A percentile compares a stretch with the other conserved stretches of the same genome.
Evolutionary conservation across 2,329 filamentous ascomycete species (phyloP).

Genomic region (Aspergillus jensenii): DNA sequence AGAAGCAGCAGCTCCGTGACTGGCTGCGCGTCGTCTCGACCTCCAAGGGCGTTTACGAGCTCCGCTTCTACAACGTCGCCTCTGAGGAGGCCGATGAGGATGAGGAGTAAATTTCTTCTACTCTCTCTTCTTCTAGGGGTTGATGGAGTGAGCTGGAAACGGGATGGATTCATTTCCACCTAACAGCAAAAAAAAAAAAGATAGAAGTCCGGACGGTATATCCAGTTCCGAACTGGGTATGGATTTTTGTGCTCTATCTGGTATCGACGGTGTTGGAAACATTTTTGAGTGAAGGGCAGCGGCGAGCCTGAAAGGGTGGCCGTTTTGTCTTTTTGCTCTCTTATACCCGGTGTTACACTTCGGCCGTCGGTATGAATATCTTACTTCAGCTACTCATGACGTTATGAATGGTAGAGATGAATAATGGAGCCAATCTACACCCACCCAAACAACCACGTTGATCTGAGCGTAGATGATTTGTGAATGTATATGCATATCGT

Average conservation of each 20-base stretch:
- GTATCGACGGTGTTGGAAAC: not conserved
- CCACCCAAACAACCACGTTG: constrained; percentile 3
- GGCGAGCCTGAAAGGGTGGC: constrained; percentile 2
- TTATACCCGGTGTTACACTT: constrained; percentile 1
- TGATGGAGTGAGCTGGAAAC: not conserved
- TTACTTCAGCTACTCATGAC: constrained; percentile 28
- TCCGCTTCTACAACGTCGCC: constrained; percentile 99
- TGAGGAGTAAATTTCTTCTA: constrained; percentile 74
- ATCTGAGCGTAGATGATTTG: not conserved
- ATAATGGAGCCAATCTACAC: constrained; percentile 24
- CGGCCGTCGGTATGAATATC: constrained; percentile 3
- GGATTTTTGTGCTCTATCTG: not conserved
- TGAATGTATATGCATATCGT: not conserved
- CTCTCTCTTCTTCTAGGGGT: not conserved
- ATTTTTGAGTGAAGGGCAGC: not conserved
- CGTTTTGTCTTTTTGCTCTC: not conserved
- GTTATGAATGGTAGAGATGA: constrained; percentile 33
- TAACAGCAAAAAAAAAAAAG: not conserved
- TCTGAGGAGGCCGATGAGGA: constrained; percentile 98
- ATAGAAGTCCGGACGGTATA: not conserved
- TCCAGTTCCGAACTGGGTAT: not conserved
- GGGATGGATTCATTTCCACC: not conserved
- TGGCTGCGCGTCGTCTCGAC: constrained; percentile 99
- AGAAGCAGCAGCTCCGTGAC: constrained; percentile 99
- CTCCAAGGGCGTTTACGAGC: constrained; percentile 97